A percentile compares a stretch with the other conserved stretches of the same genome.
phyloP scores from a whole-genome alignment of 805 yeast genomes.

The Saccharomycopsis synnaedendra region DNA sequence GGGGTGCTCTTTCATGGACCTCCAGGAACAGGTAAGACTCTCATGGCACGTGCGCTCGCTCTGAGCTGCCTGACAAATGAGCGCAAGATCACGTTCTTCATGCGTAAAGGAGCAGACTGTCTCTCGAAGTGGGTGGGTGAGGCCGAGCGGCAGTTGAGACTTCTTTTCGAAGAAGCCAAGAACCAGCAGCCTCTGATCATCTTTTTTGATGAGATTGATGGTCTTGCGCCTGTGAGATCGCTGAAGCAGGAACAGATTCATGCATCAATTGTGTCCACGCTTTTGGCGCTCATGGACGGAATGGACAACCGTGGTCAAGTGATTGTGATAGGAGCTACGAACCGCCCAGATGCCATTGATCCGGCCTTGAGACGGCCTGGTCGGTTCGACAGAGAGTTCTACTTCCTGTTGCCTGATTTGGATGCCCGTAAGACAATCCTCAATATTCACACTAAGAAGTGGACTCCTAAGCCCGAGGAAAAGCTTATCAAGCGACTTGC shows the following conservation, averaged over 20 bases:
- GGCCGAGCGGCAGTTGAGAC: conserved; percentile 87
- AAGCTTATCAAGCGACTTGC: conserved; percentile 60
- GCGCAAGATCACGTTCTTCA: conserved; percentile 84
- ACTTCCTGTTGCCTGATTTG: conserved; percentile 83
- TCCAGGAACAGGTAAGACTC: conserved; percentile 97
- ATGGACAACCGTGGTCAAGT: conserved; percentile 99
- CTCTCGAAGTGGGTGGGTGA: conserved; percentile 98
- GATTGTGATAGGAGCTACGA: conserved; percentile 95
- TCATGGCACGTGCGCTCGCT: conserved; percentile 96
- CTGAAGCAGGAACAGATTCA: conserved; percentile 98
- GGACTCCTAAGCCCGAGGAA: conserved; percentile 64
- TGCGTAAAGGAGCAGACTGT: conserved; percentile 98
- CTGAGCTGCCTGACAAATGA: conserved; percentile 84
- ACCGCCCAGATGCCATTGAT: conserved; percentile 96
- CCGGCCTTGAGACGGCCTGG: conserved; percentile 97
- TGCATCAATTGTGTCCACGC: conserved; percentile 91
- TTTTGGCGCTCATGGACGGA: conserved; percentile 96
- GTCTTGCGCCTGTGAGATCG: conserved; percentile 94
- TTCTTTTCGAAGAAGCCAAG: conserved; percentile 90
- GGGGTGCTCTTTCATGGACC: conserved; percentile 98
- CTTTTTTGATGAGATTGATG: conserved; percentile 96
- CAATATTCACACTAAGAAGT: conserved; percentile 75
- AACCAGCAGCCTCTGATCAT: conserved; percentile 93
- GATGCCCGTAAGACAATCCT: conserved; percentile 72
- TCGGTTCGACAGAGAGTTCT: conserved; percentile 92